phyloP scores from a whole-genome alignment of 257 asterid species.

The Ballota nigra region DNA sequence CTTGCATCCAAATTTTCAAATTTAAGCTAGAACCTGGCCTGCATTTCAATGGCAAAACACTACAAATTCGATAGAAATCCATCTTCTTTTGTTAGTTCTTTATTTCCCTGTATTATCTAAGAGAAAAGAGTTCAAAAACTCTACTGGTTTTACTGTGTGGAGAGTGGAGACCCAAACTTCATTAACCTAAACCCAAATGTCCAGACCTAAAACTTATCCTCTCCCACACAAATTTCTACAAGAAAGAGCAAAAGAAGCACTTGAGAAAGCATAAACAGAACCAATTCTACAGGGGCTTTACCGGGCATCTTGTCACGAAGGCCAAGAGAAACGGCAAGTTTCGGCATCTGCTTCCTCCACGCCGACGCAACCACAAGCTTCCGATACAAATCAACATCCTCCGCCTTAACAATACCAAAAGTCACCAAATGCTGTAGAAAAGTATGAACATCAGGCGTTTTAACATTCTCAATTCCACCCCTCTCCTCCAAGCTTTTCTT shows the following conservation, averaged over 20 bases:
- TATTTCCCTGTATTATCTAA: neutral
- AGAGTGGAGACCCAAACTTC: constrained; percentile 7
- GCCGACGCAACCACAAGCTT: constrained; percentile 98
- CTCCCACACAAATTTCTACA: neutral
- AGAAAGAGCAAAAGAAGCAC: neutral
- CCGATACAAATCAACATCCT: constrained; percentile 86
- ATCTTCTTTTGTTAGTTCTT: neutral
- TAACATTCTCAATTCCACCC: constrained; percentile 94
- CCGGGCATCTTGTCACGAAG: constrained; percentile 95
- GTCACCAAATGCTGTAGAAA: constrained; percentile 98
- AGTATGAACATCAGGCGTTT: constrained; percentile 97
- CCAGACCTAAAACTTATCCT: neutral
- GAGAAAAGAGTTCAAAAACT: neutral
- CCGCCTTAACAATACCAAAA: constrained; percentile 80
- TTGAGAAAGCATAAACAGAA: neutral
- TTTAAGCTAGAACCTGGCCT: neutral
- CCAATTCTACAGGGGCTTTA: constrained; percentile 24
- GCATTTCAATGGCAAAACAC: neutral
- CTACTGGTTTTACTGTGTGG: neutral
- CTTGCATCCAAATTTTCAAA: constrained; percentile 12
- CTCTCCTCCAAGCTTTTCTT: constrained; percentile 97
- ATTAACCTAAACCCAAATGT: constrained; percentile 1
- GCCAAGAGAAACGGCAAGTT: constrained; percentile 91
- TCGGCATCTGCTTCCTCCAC: constrained; percentile 99
- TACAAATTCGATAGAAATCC: neutral